These are phyloP conservation scores for Venturia nashicola DNA, from an alignment of 2,329 filamentous ascomycete genomes.

Conservation along the genomic window DNA sequence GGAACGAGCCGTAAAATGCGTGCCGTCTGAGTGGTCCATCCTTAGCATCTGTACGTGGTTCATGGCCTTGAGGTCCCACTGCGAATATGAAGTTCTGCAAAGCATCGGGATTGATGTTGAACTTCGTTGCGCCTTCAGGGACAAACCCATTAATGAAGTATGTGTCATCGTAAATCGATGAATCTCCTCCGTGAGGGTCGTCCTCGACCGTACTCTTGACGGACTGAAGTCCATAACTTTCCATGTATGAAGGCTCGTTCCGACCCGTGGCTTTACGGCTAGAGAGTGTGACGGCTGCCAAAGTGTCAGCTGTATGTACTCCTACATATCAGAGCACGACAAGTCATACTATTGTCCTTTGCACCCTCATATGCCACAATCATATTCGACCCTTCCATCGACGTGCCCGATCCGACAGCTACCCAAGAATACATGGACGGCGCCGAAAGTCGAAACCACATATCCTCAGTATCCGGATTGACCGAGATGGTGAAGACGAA, in stretches of 20 bases:
- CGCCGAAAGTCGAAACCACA: slow-evolving; percentile 44
- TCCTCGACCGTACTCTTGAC: slow-evolving; percentile 26
- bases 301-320: not conserved
- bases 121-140: slow-evolving; percentile 20
- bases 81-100: slow-evolving; percentile 44
- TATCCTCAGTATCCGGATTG: slow-evolving; percentile 25
- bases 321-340: not conserved
- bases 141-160: slow-evolving; percentile 41
- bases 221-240: slow-evolving; percentile 15
- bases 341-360: slow-evolving; percentile 24
- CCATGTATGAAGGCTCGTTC: slow-evolving; percentile 36
- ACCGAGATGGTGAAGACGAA: slow-evolving; percentile 15
- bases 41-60: slow-evolving; percentile 29
- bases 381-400: slow-evolving; percentile 40
- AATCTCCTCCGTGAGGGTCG: not conserved
- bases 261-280: slow-evolving; percentile 39
- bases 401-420: slow-evolving; percentile 42
- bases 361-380: slow-evolving; percentile 42
- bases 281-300: slow-evolving; percentile 39
- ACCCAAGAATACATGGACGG: slow-evolving; percentile 37
- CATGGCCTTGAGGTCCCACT: slow-evolving; percentile 35
- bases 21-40: slow-evolving; percentile 40
- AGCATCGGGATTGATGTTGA: slow-evolving; percentile 41
- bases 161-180: slow-evolving; percentile 18
- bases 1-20: slow-evolving; percentile 41